These are phyloP conservation scores for Phaffia tasmanica DNA, from an alignment of 768 basidiomycete genomes.

Conservation along the genomic window DNA sequence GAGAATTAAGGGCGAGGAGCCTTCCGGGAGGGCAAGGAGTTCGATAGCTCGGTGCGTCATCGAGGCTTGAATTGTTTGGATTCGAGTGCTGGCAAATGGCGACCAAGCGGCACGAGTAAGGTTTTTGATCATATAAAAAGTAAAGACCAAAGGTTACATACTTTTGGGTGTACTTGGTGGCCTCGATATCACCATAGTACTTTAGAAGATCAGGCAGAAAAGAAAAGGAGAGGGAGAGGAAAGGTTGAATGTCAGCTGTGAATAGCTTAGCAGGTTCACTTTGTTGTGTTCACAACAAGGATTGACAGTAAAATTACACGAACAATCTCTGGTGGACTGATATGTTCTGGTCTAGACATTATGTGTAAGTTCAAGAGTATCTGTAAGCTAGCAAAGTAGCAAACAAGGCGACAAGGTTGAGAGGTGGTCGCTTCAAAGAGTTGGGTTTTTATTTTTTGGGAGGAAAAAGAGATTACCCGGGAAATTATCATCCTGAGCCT, in stretches of 20 bases:
- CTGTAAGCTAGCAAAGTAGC: too few species aligned
- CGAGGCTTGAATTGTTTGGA: conserved; percentile 89
- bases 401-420: too few species aligned
- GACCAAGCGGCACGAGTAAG: neutral
- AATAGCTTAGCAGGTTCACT: too few species aligned
- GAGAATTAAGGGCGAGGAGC: conserved; percentile 62
- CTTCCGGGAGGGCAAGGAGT: conserved; percentile 67
- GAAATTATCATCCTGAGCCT: too few species aligned
- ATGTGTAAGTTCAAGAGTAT: conserved; percentile 7
- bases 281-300: neutral
- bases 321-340: conserved; percentile 86
- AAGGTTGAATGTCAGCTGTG: neutral
- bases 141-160: conserved; percentile 39
- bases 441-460: too few species aligned
- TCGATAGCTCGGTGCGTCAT: conserved; percentile 97
- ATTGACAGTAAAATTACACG: conserved; percentile 31
- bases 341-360: conserved; percentile 80
- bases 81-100: conserved; percentile 57
- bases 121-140: neutral
- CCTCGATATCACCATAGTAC: conserved; percentile 95
- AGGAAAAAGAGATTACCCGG: too few species aligned
- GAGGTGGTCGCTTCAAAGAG: too few species aligned
- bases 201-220: conserved; percentile 36
- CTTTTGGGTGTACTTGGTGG: conserved; percentile 95
- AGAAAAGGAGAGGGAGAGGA: neutral